Conservation (phyloP, 1,139 yeast genomes). For the Chernovozyma sophiae-reginae region DNA sequence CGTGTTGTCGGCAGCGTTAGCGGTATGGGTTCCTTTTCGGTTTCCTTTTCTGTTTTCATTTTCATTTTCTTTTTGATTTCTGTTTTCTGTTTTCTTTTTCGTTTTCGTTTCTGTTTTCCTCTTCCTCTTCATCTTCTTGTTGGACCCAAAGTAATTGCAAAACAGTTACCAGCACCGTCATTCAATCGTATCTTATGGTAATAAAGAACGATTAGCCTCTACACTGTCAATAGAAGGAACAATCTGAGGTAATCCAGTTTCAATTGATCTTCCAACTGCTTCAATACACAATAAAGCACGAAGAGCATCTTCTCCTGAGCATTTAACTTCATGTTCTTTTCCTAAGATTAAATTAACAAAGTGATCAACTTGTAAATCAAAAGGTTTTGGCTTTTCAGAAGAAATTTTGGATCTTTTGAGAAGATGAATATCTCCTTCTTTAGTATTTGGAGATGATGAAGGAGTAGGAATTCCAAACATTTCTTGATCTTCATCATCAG, state of each 20-base stretch:
- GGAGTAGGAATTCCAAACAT: slow-evolving; percentile 19
- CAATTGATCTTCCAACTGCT: slow-evolving; percentile 34
- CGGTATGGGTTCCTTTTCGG: too few relatives aligned
- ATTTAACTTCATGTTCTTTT: slow-evolving; percentile 26
- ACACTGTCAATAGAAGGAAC: slow-evolving; percentile 21
- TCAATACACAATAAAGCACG: slow-evolving; percentile 38
- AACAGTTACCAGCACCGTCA: not conserved
- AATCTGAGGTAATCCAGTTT: slow-evolving; percentile 32
- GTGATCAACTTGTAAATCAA: slow-evolving; percentile 33
- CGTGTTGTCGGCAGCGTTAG: too few relatives aligned
- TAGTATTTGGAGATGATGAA: slow-evolving; percentile 23
- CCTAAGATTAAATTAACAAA: slow-evolving; percentile 34
- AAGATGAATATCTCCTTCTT: slow-evolving; percentile 16
- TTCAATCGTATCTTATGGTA: slow-evolving; percentile 1
- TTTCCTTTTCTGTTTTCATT: too few relatives aligned
- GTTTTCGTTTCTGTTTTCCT: too few relatives aligned
- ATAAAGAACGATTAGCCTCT: slow-evolving; percentile 7
- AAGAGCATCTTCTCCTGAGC: slow-evolving; percentile 40
- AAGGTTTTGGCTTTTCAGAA: slow-evolving; percentile 25
- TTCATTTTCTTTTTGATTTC: too few relatives aligned
- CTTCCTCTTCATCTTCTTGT: too few relatives aligned
- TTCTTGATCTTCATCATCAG: slow-evolving; percentile 2
- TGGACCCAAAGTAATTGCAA: too few relatives aligned
- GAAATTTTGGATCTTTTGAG: slow-evolving; percentile 3
- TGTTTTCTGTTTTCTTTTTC: too few relatives aligned